Conservation (phyloP, 352 stramenopile genomes). For the Salisapilia sapeloensis region DNA sequence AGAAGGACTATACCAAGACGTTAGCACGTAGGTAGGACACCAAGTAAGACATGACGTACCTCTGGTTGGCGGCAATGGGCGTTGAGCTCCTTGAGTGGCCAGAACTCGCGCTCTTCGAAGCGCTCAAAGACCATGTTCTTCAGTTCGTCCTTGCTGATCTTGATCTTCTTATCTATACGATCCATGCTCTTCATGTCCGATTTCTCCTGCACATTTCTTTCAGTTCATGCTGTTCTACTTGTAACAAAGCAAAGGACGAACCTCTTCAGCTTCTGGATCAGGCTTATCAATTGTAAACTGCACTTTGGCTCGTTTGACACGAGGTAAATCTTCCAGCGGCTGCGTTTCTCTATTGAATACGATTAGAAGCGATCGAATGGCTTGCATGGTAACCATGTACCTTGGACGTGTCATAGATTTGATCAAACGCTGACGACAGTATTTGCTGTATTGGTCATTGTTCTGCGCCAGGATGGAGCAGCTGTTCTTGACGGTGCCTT, state of each 20-base stretch:
- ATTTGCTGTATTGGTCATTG: slow-evolving; percentile 74
- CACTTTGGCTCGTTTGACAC: slow-evolving; percentile 63
- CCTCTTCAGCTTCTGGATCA: slow-evolving; percentile 44
- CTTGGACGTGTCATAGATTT: slow-evolving; percentile 77
- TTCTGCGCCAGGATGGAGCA: slow-evolving; percentile 72
- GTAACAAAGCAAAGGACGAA: slow-evolving; percentile 6
- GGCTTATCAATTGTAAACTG: slow-evolving; percentile 75
- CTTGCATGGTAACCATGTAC: slow-evolving; percentile 9
- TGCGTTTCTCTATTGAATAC: slow-evolving; percentile 48
- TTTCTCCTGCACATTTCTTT: slow-evolving; percentile 13
- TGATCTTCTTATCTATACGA: slow-evolving; percentile 75
- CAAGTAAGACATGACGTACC: slow-evolving; percentile 11
- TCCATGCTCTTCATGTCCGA: slow-evolving; percentile 35
- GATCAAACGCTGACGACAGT: slow-evolving; percentile 70
- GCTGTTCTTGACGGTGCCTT: slow-evolving; percentile 74
- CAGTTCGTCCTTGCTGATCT: slow-evolving; percentile 84
- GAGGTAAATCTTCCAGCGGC: slow-evolving; percentile 47
- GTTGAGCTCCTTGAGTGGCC: slow-evolving; percentile 81
- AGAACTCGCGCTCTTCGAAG: slow-evolving; percentile 77
- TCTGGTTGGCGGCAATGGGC: slow-evolving; percentile 78
- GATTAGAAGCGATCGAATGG: not conserved
- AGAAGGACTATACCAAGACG: slow-evolving; percentile 32
- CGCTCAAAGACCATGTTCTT: slow-evolving; percentile 80
- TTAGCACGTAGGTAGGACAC: slow-evolving; percentile 1
- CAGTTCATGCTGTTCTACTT: not conserved